Base-by-base conservation (phyloP, 2,329 filamentous ascomycete species). In the Diplodia seriata region DNA sequence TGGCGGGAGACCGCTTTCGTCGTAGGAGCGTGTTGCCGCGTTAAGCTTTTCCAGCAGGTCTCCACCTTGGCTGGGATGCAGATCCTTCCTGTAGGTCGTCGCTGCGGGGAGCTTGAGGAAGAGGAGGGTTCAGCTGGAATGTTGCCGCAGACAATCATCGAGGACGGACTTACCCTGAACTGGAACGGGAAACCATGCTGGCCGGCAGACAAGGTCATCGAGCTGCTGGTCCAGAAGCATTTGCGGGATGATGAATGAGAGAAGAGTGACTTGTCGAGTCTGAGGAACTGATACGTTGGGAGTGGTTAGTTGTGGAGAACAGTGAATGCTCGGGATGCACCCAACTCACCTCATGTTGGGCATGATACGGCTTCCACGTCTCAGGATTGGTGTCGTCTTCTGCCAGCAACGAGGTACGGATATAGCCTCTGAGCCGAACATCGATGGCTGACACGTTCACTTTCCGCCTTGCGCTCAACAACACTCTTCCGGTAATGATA, bases 81-180 rank as follows among this genome's bases (percentile, higher is more conserved):
- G 9, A 15, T 62, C 50, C 43, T 62, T 62, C 15, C 31, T 29
- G 43, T 47, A 62, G 18, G 59, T 62, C 15, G 59, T 36, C n/a
- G 40, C 9, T n/a, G 20, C 33, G 4, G 59, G 59, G 2, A 62
- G 18, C 59, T 62, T 15, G 0, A 56, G 20, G 14, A 18, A 15
- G n/a, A 47, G 14, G 12, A 51, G 5, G 29, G 15, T 50, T 36
- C 3, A 50, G 31, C 38, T 12, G n/a, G 8, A 15, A 4, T 23
- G 0, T 15, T 18, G 9, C 8, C 26, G 26, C 26, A 26, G 26
- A 18, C 18, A 29, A 18, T 9, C 20, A 29, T 18, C 14, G 20
- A 9, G 26, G 9, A 7, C 1, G 12, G 18, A 4, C 29, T n/a
- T n/a, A 62, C 59, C 20, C 36, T 62, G 18, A 62, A 36, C 18